A percentile compares a stretch with the other conserved stretches of the same genome.
phyloP scores from a whole-genome alignment of 352 stramenopile species.

The Globisporangium radiosum region DNA sequence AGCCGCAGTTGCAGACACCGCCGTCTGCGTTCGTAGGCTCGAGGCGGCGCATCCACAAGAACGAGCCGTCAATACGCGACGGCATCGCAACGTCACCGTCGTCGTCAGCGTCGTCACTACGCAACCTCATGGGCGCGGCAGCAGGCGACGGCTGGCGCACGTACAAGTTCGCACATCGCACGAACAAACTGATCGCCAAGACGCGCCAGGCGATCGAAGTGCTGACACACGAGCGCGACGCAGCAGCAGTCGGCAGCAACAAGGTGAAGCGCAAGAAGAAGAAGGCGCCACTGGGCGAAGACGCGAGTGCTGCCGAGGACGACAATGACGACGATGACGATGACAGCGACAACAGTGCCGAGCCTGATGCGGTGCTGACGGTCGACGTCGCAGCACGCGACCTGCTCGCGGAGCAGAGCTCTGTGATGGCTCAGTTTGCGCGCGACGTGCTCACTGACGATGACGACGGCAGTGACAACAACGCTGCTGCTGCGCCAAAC shows the following conservation, averaged over 20 bases:
- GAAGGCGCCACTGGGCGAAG: neutral
- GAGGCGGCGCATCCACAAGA: constrained; percentile 9
- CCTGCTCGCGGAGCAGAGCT: neutral
- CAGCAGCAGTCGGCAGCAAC: neutral
- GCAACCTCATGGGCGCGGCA: neutral
- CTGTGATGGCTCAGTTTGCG: constrained; percentile 23
- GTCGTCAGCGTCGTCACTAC: neutral
- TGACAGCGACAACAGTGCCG: constrained; percentile 1
- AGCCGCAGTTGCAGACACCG: neutral
- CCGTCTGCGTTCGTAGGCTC: constrained; percentile 9
- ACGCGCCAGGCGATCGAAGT: constrained; percentile 42
- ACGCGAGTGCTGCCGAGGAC: too few species aligned
- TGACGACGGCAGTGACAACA: constrained; percentile 16
- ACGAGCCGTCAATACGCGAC: constrained; percentile 4
- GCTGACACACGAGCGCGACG: constrained; percentile 18
- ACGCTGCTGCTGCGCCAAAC: neutral
- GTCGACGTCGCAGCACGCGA: neutral
- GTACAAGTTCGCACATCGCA: constrained; percentile 58
- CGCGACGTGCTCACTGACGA: constrained; percentile 36
- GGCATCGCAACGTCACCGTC: neutral
- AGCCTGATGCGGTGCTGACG: neutral
- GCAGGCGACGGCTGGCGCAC: constrained; percentile 37
- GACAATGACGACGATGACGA: constrained; percentile 5
- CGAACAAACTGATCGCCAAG: constrained; percentile 52
- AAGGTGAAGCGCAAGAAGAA: constrained; percentile 6